Conservation (phyloP, 345 rosid species). For the Syzygium grande region DNA sequence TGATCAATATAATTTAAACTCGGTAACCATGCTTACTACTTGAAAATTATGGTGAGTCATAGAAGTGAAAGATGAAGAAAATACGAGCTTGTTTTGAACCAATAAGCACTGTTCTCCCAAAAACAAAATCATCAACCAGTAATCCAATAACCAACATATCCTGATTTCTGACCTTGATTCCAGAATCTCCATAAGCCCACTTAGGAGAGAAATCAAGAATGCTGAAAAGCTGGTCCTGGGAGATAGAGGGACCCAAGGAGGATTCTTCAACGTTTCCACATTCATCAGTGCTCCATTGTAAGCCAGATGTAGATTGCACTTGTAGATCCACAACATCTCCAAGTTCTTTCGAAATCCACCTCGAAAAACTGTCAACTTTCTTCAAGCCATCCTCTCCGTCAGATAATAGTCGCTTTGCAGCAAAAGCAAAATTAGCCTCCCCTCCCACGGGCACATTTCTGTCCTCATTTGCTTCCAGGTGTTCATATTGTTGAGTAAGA, state of each 20-base stretch:
- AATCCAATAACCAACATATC: neutral
- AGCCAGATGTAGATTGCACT: conserved; percentile 58
- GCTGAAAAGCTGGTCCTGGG: conserved; percentile 85
- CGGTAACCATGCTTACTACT: neutral
- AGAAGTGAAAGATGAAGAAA: neutral
- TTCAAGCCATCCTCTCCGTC: conserved; percentile 59
- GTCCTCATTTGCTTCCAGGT: conserved; percentile 24
- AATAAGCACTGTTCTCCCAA: neutral
- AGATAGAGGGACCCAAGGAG: conserved; percentile 73
- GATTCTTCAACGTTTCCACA: conserved; percentile 57
- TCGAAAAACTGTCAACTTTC: conserved; percentile 87
- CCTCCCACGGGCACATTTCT: conserved; percentile 34
- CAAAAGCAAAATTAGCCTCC: conserved; percentile 22
- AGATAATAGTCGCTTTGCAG: conserved; percentile 38
- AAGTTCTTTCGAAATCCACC: conserved; percentile 77
- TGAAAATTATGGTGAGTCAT: neutral
- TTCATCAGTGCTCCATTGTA: conserved; percentile 67
- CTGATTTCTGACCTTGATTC: conserved; percentile 45
- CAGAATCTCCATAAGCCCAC: conserved; percentile 51
- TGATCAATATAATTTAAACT: neutral
- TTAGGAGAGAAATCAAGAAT: conserved; percentile 73
- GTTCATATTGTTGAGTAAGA: conserved; percentile 29
- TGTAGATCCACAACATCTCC: conserved; percentile 73
- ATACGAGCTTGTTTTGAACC: neutral
- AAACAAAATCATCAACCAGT: neutral